Percentiles rank a stretch among this genome's conserved stretches.
Conservation (phyloP, 148 eudicot species). For the Rheum nobile region DNA sequence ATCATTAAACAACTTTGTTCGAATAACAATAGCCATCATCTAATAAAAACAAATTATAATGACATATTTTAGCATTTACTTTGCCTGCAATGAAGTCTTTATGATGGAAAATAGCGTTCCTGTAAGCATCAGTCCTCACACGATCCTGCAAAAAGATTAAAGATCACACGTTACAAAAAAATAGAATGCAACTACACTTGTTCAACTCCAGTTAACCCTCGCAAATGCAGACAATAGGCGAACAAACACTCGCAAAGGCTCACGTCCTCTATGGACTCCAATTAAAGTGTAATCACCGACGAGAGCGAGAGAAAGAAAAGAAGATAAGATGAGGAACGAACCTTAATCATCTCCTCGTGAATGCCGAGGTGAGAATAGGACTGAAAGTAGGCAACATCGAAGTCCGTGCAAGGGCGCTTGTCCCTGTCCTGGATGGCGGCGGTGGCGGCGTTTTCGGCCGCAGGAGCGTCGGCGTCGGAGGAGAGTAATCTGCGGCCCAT, state of each 20-base stretch:
- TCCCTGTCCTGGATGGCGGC: constrained; percentile 9
- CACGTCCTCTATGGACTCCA: neutral
- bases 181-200: neutral
- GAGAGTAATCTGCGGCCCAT: constrained; percentile 14
- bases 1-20: neutral
- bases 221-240: neutral
- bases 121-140: constrained; percentile 84
- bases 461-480: constrained; percentile 9
- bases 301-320: neutral
- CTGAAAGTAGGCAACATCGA: constrained; percentile 82
- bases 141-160: constrained; percentile 54
- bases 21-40: neutral
- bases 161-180: neutral
- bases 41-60: neutral
- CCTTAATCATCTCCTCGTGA: constrained; percentile 99
- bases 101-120: constrained; percentile 74
- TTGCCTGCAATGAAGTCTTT: constrained; percentile 71
- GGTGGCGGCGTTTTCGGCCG: neutral
- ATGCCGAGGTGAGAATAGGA: constrained; percentile 95
- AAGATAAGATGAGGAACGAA: constrained; percentile 7
- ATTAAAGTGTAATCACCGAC: neutral
- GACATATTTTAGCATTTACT: constrained; percentile 30
- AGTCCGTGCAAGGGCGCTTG: constrained; percentile 71
- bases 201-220: neutral
- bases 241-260: neutral